These are phyloP conservation scores for Ophiostoma ips DNA, from an alignment of 2,329 filamentous ascomycete species.

Conservation along the genomic window DNA sequence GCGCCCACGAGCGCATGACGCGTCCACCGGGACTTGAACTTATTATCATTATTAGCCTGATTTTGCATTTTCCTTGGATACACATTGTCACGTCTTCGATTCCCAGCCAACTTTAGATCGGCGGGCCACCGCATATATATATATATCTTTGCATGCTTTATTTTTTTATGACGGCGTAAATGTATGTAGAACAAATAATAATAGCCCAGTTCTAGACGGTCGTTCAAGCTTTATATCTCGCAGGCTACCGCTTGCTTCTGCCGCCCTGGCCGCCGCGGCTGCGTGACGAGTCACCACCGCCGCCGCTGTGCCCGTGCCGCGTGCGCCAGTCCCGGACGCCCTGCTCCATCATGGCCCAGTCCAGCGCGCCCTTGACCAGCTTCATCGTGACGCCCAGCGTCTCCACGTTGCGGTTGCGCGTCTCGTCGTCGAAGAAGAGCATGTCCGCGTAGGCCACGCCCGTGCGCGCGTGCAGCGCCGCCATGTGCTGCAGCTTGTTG, in stretches of 20 bases:
- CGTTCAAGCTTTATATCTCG: neutral
- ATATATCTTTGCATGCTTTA: too few species aligned
- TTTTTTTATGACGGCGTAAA: too few species aligned
- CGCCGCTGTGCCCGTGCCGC: constrained; percentile 36
- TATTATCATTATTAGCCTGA: too few species aligned
- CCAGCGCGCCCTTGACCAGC: constrained; percentile 67
- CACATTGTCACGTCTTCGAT: neutral
- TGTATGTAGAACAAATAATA: too few species aligned
- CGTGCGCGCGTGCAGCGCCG: constrained; percentile 55
- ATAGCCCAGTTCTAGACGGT: too few species aligned
- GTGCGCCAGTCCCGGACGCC: constrained; percentile 68
- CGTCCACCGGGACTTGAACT: too few species aligned
- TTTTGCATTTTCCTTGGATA: neutral
- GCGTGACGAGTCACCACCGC: constrained; percentile 35
- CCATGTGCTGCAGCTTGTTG: constrained; percentile 77
- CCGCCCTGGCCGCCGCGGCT: neutral
- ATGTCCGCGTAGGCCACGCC: constrained; percentile 67
- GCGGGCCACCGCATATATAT: neutral
- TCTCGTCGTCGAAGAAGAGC: constrained; percentile 93
- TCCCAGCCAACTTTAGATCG: neutral
- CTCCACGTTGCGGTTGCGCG: constrained; percentile 70
- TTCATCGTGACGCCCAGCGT: constrained; percentile 70
- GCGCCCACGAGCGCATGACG: neutral
- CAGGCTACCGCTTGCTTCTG: neutral
- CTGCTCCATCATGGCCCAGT: constrained; percentile 59